Evolutionary conservation across 345 rosid species (phyloP).

Genomic region (Crucihimalaya himalaica): DNA sequence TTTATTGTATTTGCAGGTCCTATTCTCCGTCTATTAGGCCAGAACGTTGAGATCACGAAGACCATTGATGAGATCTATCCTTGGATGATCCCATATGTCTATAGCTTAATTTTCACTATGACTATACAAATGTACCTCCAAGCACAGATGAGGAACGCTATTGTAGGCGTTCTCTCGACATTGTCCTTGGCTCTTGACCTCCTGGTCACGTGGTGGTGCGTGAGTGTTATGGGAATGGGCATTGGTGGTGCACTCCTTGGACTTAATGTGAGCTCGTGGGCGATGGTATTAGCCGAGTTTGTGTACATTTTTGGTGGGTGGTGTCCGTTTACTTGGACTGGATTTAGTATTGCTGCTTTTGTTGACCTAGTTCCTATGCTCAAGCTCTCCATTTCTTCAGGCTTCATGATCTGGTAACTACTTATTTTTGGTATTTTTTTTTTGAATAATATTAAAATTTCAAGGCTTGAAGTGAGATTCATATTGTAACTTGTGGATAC

Average conservation of each 20-base stretch:
- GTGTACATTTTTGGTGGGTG: conserved; percentile 63
- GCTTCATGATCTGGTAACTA: conserved; percentile 59
- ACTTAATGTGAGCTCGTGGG: conserved; percentile 49
- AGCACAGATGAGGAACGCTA: conserved; percentile 48
- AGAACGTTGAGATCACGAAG: conserved; percentile 44
- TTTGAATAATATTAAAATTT: neutral
- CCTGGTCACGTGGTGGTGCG: conserved; percentile 50
- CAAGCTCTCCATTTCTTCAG: conserved; percentile 66
- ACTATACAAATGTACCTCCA: conserved; percentile 50
- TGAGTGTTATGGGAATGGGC: conserved; percentile 46
- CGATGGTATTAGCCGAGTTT: conserved; percentile 46
- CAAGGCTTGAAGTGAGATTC: neutral
- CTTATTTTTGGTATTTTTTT: neutral
- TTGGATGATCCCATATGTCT: conserved; percentile 49
- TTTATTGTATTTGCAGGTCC: conserved; percentile 37
- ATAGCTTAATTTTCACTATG: conserved; percentile 29
- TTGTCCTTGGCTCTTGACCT: conserved; percentile 44
- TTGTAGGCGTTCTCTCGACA: conserved; percentile 47
- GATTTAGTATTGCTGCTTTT: conserved; percentile 54
- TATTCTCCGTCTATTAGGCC: conserved; percentile 47
- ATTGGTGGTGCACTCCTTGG: conserved; percentile 55
- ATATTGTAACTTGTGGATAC: neutral
- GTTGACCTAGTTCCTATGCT: conserved; percentile 50
- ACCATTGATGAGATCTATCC: conserved; percentile 42
- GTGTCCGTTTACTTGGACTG: conserved; percentile 75